Evolutionary conservation across 805 yeast genomes (phyloP).

Genomic region (Candida qinlingensis): DNA sequence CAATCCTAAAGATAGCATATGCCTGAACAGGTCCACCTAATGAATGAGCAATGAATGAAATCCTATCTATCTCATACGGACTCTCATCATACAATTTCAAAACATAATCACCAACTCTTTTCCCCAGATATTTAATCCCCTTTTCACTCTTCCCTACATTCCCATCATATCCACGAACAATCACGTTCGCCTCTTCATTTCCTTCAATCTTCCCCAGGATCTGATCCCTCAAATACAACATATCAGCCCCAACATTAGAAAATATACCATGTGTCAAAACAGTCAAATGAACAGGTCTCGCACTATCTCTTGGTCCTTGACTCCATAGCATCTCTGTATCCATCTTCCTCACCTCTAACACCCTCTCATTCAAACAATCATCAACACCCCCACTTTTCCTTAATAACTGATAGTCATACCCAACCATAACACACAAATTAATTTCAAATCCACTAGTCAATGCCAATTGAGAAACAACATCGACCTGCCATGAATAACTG

Average conservation of each 20-base stretch:
- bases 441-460: constrained; percentile 67
- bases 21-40: constrained; percentile 91
- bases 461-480: constrained; percentile 73
- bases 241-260: constrained; percentile 84
- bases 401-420: constrained; percentile 32
- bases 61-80: constrained; percentile 42
- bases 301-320: constrained; percentile 46
- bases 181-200: constrained; percentile 39
- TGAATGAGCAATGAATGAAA: constrained; percentile 91
- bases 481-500: constrained; percentile 68
- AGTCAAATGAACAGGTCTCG: constrained; percentile 72
- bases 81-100: constrained; percentile 38
- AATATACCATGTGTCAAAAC: constrained; percentile 89
- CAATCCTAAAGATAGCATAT: constrained; percentile 79
- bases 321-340: constrained; percentile 77
- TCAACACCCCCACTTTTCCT: constrained; percentile 9
- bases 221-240: constrained; percentile 80
- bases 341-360: constrained; percentile 27
- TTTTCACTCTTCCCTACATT: constrained; percentile 86
- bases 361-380: not conserved
- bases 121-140: constrained; percentile 82
- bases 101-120: constrained; percentile 70
- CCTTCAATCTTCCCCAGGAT: constrained; percentile 42
- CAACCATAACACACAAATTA: constrained; percentile 58
- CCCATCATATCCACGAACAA: constrained; percentile 77